Evolutionary conservation across 257 asterid species (phyloP), one percentile per base, ranked within the genome.

Genomic region (Osmanthus fragrans): DNA sequence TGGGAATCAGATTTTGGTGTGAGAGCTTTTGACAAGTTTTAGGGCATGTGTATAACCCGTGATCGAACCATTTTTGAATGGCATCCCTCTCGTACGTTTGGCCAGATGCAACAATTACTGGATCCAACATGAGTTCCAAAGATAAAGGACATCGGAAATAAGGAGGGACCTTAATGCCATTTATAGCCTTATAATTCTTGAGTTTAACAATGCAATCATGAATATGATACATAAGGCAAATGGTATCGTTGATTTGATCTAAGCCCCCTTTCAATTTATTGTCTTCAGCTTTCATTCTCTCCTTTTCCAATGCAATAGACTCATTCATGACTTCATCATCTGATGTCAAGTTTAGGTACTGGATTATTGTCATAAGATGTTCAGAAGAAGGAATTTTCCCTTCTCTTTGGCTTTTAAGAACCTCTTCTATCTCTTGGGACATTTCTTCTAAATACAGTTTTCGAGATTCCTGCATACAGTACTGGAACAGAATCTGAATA

Each of bases 31-130:
- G 66, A 42, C 82, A 84, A 4, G 97, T 93, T 84, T 84, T 83
- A 5, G 99, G 99, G 87, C 98, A 95, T 54, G 80, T 80, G 77
- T 70, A 83, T 37, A 95, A 77, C 65, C 97, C 97, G 54, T 90
- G 80, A 83, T 90, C 97, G 78, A 96, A 77, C 99, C 98, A 93
- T 88, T 87, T 96, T 80, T 87, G 86, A 80, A 93, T 91, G 72
- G 94, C 86, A 30, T 88, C 76, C 81, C 90, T 89, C 81, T 96
- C 97, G 63, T 84, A 96, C 27, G 98, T 96, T 85, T 90, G 95
- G 71, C 99, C 99, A 1, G 99, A 96, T 77, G 97, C 92, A 84
- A 96, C 89, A 73, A 89, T 93, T 47, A 96, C 99, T 2, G 99
- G 99, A 72, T 96, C 97, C 73, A 73, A 73, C 98, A 96, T 93